Base-by-base conservation (phyloP, 129 eudicot genomes). In the Erigeron canadensis region DNA sequence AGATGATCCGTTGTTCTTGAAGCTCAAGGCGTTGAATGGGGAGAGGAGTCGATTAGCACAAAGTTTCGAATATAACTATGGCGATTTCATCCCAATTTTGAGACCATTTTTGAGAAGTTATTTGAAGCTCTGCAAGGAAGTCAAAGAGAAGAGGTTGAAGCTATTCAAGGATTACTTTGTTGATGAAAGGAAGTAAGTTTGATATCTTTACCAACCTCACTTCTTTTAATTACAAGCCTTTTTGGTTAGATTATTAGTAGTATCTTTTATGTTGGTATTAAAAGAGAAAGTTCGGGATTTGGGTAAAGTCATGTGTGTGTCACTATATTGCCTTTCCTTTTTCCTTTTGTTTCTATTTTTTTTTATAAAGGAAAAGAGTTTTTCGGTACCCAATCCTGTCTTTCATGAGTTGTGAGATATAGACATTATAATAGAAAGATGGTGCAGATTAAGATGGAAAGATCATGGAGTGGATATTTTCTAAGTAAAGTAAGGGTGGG, bases 61-160 rank as follows among this genome's bases (percentile, higher is more conserved):
- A 81, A 91, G 95, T 80, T 87, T 92, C 48, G 95, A 89, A 3
- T 91, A 91, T 39, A 91, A 88, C 63, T 91, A 83, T 76, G 98
- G 96, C 7, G 98, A 91, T 89, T 91, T 91, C 41, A 86, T 91
- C 43, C 98, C 98, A 0, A 76, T 91, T 66, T 80, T 91, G 83
- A 81, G 98, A 76, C 98, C 98, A 10, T 86, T 88, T 77, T 80
- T 91, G 84, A 91, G 80, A 61, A 85, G 94, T 8, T 89, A 91
- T 54, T 76, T 92, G 81, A 92, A 85, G 76, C 18, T 88, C 2
- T 92, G 96, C 39, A 80, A 80, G 78, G 91, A 92, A 46, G 93
- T 92, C 8, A 89, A 89, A 55, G 91, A 86, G 48, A 86, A 78
- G 55, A 92, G 98, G 67, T 80, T 92, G 85, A 54, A 89, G 82